phyloP scores from a whole-genome alignment of 202 grass and related monocot species.

The Setaria viridis region DNA sequence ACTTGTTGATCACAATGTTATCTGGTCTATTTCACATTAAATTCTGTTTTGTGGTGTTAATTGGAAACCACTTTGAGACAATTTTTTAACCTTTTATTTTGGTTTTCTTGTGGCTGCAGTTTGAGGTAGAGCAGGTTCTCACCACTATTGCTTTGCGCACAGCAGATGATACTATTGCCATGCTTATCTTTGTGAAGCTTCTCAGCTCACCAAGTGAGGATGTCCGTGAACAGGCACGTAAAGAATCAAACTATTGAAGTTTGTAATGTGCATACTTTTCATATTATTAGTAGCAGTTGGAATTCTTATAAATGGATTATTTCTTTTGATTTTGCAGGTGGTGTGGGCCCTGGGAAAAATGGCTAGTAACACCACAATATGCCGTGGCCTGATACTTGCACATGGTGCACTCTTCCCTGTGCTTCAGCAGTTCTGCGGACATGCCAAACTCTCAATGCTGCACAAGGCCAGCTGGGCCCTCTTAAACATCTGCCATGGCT shows the following conservation, averaged over 20 bases:
- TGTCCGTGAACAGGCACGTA: conserved; percentile 67
- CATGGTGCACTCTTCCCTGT: conserved; percentile 48
- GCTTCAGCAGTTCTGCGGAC: conserved; percentile 57
- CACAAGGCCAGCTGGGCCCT: conserved; percentile 70
- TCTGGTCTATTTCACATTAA: neutral
- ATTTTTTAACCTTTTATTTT: neutral
- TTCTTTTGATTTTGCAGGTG: conserved; percentile 53
- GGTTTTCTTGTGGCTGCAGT: conserved; percentile 45
- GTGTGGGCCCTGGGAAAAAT: conserved; percentile 76
- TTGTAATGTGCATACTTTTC: conserved; percentile 1
- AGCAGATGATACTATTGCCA: conserved; percentile 58
- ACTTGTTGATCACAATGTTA: neutral
- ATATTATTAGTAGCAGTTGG: neutral
- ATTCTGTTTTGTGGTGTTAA: neutral
- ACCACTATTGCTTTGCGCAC: conserved; percentile 71
- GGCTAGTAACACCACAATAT: conserved; percentile 57
- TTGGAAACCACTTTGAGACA: neutral
- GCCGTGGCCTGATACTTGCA: conserved; percentile 57
- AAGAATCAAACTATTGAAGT: neutral
- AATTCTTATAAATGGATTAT: neutral
- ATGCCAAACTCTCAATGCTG: conserved; percentile 60
- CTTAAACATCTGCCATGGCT: conserved; percentile 56
- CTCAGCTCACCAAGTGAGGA: conserved; percentile 65
- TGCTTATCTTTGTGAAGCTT: conserved; percentile 73
- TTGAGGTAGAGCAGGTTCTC: conserved; percentile 71